These are phyloP conservation scores for Pseudogymnoascus sp. DNA, from an alignment of 2,329 filamentous ascomycete genomes.

Conservation along the genomic window DNA sequence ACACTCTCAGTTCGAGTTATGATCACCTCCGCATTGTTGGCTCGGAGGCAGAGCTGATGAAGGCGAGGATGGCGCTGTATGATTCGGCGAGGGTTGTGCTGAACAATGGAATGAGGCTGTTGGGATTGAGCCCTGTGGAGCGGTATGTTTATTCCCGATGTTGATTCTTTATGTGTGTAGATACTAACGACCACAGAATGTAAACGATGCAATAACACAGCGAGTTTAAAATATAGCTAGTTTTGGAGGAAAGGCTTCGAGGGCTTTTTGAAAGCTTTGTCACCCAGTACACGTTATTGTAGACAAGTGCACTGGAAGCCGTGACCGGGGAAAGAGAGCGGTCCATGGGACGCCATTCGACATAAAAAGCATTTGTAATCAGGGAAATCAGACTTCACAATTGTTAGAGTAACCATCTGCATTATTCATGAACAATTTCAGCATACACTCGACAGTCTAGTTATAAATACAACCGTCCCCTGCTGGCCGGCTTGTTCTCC, in stretches of 20 bases:
- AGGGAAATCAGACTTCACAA: background rate
- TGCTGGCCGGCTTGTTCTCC: background rate
- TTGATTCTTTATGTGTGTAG: background rate
- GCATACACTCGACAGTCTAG: background rate
- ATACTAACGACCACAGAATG: background rate
- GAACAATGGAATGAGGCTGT: slow-evolving; percentile 73
- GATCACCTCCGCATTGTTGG: slow-evolving; percentile 78
- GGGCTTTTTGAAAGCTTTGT: background rate
- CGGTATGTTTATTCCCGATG: slow-evolving; percentile 29
- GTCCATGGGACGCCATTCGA: background rate
- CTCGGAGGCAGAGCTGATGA: slow-evolving; percentile 64
- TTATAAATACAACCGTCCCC: background rate
- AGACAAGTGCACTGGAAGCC: background rate
- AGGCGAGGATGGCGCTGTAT: slow-evolving; percentile 71
- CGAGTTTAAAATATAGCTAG: background rate
- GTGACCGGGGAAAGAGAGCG: background rate
- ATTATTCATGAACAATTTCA: background rate
- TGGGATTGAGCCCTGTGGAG: slow-evolving; percentile 74
- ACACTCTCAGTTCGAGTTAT: slow-evolving; percentile 72
- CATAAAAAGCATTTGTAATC: slow-evolving; percentile 5
- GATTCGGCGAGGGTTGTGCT: slow-evolving; percentile 68
- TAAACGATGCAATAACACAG: background rate
- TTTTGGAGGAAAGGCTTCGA: background rate
- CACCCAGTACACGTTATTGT: background rate
- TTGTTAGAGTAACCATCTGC: background rate